These are phyloP conservation scores for Lotus japonicus DNA, from an alignment of 306 rosid species.

Conservation along the genomic window DNA sequence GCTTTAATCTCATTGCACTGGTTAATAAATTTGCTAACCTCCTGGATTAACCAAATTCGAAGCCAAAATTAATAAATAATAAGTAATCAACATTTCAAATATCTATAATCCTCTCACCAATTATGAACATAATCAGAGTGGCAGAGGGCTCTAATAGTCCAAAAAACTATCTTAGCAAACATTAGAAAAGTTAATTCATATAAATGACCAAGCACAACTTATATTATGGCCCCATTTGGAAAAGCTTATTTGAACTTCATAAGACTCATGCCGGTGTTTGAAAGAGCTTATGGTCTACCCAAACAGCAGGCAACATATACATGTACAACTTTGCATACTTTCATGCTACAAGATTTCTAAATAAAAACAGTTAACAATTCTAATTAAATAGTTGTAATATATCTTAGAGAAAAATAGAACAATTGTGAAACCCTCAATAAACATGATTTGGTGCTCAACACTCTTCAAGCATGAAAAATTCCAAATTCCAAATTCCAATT, in stretches of 20 bases:
- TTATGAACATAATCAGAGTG: not conserved
- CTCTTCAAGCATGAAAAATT: not conserved
- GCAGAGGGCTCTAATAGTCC: not conserved
- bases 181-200: not conserved
- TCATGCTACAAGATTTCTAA: not conserved
- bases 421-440: not conserved
- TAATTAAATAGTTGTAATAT: not conserved
- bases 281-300: too few species aligned
- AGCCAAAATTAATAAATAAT: not conserved
- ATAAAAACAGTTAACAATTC: not conserved
- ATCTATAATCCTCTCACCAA: not conserved
- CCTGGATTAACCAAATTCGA: constrained; percentile 40
- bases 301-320: too few species aligned
- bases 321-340: not conserved
- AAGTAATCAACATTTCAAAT: not conserved
- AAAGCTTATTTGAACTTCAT: too few species aligned
- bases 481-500: too few species aligned
- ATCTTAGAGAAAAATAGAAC: not conserved
- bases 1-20: constrained; percentile 86
- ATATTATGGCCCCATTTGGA: not conserved
- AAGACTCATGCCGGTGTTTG: too few species aligned
- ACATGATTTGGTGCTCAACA: not conserved
- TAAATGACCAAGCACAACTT: not conserved
- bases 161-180: not conserved
- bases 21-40: constrained; percentile 85